A percentile compares a stretch with the other conserved stretches of the same genome.
phyloP scores from a whole-genome alignment of 192 early-diverging fungal species.

The Rhizoclosmatium sp. region DNA sequence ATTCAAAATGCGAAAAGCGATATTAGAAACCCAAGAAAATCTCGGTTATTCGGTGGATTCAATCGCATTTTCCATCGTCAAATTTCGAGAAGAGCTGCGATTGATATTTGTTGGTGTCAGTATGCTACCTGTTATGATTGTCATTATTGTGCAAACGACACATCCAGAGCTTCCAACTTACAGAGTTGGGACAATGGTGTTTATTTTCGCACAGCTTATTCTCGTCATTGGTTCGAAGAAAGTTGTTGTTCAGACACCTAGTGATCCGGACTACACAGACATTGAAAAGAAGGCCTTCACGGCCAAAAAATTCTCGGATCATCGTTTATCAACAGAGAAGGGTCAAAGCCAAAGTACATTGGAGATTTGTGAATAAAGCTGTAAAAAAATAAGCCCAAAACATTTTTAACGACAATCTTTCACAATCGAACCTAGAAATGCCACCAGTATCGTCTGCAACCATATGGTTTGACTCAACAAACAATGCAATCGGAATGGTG shows the following conservation, averaged over 20 bases:
- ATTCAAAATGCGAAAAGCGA: background rate
- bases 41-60: background rate
- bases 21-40: background rate
- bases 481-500: constrained; percentile 7
- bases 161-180: background rate
- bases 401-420: too few relatives aligned
- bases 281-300: too few relatives aligned
- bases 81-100: background rate
- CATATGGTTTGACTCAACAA: background rate
- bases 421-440: too few relatives aligned
- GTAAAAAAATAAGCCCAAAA: too few relatives aligned
- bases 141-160: background rate
- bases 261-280: too few relatives aligned
- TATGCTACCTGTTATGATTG: background rate
- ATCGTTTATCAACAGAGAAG: background rate
- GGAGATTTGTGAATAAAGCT: too few relatives aligned
- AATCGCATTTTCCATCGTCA: background rate
- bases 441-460: background rate
- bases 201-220: background rate
- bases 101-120: background rate
- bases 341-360: background rate
- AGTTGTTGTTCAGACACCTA: background rate
- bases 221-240: background rate
- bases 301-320: too few relatives aligned
- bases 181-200: constrained; percentile 7